These are phyloP conservation scores for Wickerhamiella galacta DNA, from an alignment of 805 yeast species.

Conservation along the genomic window DNA sequence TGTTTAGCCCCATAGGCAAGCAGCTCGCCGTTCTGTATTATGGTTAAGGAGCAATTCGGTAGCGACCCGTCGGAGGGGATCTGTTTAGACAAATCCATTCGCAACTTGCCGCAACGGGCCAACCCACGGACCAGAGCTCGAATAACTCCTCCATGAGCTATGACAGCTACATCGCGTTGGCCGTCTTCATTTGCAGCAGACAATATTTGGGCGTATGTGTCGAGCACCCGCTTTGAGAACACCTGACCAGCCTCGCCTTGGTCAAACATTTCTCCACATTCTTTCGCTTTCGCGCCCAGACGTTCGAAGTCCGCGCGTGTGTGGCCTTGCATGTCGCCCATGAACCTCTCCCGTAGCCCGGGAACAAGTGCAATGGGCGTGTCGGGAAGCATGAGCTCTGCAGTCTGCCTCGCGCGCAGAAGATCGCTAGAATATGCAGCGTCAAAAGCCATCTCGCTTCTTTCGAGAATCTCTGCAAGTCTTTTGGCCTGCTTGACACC, in stretches of 20 bases:
- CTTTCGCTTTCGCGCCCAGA: no score
- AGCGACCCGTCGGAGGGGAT: neutral
- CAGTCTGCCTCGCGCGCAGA: conserved; percentile 13
- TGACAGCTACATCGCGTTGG: conserved; percentile 7
- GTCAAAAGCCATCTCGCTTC: conserved; percentile 8
- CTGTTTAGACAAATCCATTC: neutral
- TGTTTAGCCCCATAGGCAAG: conserved; percentile 7
- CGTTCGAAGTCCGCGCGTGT: conserved; percentile 3
- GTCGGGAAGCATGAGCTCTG: conserved; percentile 9
- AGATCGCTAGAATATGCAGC: conserved; percentile 12
- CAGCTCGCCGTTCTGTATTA: conserved; percentile 9
- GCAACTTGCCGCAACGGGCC: conserved; percentile 1
- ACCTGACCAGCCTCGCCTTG: conserved; percentile 11
- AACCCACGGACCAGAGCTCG: conserved; percentile 7
- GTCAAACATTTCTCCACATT: neutral
- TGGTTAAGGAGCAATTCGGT: conserved; percentile 13
- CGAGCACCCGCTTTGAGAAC: conserved; percentile 6
- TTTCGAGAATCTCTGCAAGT: conserved; percentile 5
- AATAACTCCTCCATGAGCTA: conserved; percentile 16
- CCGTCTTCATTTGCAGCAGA: conserved; percentile 1
- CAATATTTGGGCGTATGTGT: conserved; percentile 6
- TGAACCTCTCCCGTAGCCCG: conserved; percentile 12
- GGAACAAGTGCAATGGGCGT: neutral
- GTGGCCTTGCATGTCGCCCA: conserved; percentile 13
- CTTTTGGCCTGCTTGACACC: conserved; percentile 14